phyloP scores from a whole-genome alignment of 768 basidiomycete genomes.

The Crassisporium funariophilum region DNA sequence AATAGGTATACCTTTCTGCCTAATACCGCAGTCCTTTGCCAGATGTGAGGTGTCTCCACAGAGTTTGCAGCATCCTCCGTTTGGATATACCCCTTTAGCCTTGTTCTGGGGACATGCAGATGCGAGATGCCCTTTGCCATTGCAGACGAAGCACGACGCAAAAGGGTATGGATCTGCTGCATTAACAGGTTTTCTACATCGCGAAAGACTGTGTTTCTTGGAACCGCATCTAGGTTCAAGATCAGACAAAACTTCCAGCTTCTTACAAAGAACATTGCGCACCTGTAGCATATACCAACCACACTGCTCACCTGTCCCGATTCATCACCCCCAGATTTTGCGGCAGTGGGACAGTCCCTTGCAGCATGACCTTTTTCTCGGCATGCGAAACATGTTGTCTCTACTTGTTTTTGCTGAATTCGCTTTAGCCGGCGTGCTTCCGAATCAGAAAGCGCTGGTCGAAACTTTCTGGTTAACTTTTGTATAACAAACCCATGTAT shows the following conservation, averaged over 20 bases:
- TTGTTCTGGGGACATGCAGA: slow-evolving; percentile 81
- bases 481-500: slow-evolving; percentile 12
- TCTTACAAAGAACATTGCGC: slow-evolving; percentile 20
- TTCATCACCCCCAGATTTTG: slow-evolving; percentile 18
- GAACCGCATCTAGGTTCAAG: slow-evolving; percentile 71
- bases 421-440: slow-evolving; percentile 71
- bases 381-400: slow-evolving; percentile 86
- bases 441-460: slow-evolving; percentile 26
- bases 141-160: slow-evolving; percentile 92
- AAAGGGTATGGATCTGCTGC: slow-evolving; percentile 73
- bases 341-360: slow-evolving; percentile 68
- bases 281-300: slow-evolving; percentile 76
- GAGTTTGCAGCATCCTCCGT: slow-evolving; percentile 88
- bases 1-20: slow-evolving; percentile 51
- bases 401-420: slow-evolving; percentile 52
- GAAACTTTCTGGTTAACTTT: background rate
- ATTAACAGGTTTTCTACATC: slow-evolving; percentile 69
- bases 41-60: slow-evolving; percentile 86
- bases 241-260: background rate
- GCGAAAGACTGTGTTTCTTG: slow-evolving; percentile 72
- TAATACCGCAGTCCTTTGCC: slow-evolving; percentile 76
- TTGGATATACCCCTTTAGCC: slow-evolving; percentile 82
- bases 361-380: slow-evolving; percentile 83
- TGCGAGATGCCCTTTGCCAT: slow-evolving; percentile 81
- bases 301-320: slow-evolving; percentile 22